Evolutionary conservation across 176 grass and related monocot genomes (phyloP).

Genomic region (Tuctoria greenei): DNA sequence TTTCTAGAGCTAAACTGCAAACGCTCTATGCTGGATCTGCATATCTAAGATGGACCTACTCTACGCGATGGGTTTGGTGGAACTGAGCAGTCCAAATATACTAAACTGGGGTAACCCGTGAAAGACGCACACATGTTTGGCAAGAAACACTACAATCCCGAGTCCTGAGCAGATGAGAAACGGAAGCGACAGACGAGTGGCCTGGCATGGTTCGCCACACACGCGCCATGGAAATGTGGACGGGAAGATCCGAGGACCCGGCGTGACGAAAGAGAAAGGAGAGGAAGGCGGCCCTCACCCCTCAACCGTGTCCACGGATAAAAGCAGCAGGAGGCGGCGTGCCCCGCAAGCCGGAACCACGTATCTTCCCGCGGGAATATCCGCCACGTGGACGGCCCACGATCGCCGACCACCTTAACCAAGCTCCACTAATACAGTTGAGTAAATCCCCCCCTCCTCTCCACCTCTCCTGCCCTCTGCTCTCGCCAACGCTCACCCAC

Average conservation of each 20-base stretch:
- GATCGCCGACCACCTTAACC: slow-evolving; percentile 43
- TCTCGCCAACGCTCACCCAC: background rate
- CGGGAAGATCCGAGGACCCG: slow-evolving; percentile 21
- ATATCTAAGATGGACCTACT: too few relatives aligned
- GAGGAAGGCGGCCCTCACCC: background rate
- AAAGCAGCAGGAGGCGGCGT: slow-evolving; percentile 35
- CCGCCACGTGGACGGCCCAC: slow-evolving; percentile 79
- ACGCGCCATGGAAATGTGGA: slow-evolving; percentile 4
- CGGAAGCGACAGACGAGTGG: background rate
- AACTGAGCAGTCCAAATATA: too few relatives aligned
- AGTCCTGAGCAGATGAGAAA: background rate
- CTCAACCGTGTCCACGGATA: slow-evolving; percentile 14
- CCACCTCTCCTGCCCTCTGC: background rate
- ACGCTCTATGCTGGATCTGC: too few relatives aligned
- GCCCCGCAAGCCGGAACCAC: slow-evolving; percentile 49
- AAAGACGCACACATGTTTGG: background rate
- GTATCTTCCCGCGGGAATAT: slow-evolving; percentile 47
- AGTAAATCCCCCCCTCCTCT: background rate
- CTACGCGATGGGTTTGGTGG: too few relatives aligned
- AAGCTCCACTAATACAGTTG: slow-evolving; percentile 43
- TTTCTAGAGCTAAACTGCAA: too few relatives aligned
- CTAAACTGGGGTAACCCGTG: background rate
- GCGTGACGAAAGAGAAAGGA: slow-evolving; percentile 21
- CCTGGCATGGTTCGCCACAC: background rate
- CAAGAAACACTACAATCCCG: background rate